phyloP scores from a whole-genome alignment of 805 yeast genomes.

The Maudiozyma saulgeensis region DNA sequence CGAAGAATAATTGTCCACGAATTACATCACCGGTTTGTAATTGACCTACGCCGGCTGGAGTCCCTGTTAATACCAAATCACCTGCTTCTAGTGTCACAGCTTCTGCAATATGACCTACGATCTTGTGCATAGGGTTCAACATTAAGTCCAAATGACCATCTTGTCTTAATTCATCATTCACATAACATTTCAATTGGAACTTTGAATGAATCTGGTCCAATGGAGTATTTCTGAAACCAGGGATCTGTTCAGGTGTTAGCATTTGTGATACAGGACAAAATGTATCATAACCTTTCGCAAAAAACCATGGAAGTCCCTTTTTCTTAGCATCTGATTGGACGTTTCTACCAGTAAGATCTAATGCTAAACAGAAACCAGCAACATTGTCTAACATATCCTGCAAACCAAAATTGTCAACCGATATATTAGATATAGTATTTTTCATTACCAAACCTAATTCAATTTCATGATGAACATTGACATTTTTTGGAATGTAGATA shows the following conservation, averaged over 20 bases:
- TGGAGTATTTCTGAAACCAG: conserved; percentile 40
- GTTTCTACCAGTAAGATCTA: conserved; percentile 92
- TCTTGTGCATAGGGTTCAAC: conserved; percentile 79
- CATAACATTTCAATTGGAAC: conserved; percentile 26
- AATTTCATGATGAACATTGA: conserved; percentile 80
- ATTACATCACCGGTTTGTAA: conserved; percentile 71
- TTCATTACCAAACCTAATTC: conserved; percentile 78
- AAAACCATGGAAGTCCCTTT: conserved; percentile 94
- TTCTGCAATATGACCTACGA: conserved; percentile 71
- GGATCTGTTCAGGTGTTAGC: conserved; percentile 55
- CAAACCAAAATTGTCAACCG: conserved; percentile 45
- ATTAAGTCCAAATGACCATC: conserved; percentile 68
- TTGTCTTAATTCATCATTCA: conserved; percentile 67
- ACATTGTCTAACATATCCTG: conserved; percentile 69
- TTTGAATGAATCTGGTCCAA: conserved; percentile 31
- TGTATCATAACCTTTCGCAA: conserved; percentile 94
- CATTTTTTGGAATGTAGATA: conserved; percentile 73
- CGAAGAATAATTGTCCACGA: conserved; percentile 49
- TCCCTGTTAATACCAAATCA: conserved; percentile 87
- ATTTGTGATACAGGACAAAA: conserved; percentile 78
- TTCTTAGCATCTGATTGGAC: conserved; percentile 91
- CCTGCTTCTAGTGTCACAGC: conserved; percentile 88
- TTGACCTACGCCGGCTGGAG: conserved; percentile 95
- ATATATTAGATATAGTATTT: conserved; percentile 50
- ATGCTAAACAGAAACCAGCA: conserved; percentile 79